phyloP scores from a whole-genome alignment of 192 early-diverging fungal genomes.

The Coemansia nantahalensis region DNA sequence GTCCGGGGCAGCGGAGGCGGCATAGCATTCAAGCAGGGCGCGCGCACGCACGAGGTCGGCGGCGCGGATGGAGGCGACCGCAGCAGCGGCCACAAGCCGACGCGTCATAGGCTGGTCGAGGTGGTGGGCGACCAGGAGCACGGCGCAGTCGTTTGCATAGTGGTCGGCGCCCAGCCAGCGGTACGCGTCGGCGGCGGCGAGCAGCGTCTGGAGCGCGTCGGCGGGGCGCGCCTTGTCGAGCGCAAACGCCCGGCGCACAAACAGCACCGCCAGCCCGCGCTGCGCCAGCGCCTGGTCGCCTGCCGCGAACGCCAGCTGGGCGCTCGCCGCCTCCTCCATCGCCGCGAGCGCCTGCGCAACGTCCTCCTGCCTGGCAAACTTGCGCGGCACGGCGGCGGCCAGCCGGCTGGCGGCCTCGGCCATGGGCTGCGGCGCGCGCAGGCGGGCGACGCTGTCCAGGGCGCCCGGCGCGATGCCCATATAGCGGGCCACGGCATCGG shows the following conservation, averaged over 20 bases:
- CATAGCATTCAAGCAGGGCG: constrained; percentile 6
- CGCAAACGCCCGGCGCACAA: constrained; percentile 24
- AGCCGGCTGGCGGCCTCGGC: not conserved
- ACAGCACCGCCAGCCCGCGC: constrained; percentile 12
- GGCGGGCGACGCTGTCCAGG: not conserved
- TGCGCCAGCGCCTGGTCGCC: not conserved
- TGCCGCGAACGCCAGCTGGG: constrained; percentile 9
- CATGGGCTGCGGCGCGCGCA: constrained; percentile 1
- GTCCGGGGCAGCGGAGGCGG: constrained; percentile 5
- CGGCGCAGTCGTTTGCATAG: constrained; percentile 28
- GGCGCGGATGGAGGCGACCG: constrained; percentile 8
- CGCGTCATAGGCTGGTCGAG: constrained; percentile 10
- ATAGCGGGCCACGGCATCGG: constrained; percentile 20
- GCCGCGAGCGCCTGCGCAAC: constrained; percentile 31
- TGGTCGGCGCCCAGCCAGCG: constrained; percentile 3
- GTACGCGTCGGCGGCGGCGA: not conserved
- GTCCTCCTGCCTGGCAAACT: constrained; percentile 41
- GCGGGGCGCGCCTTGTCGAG: constrained; percentile 1
- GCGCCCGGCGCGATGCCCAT: constrained; percentile 12
- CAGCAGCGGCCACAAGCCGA: constrained; percentile 9
- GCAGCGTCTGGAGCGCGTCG: constrained; percentile 6
- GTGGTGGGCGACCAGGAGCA: constrained; percentile 28
- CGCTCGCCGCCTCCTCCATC: constrained; percentile 34
- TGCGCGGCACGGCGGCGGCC: constrained; percentile 21
- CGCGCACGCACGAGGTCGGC: constrained; percentile 25